Base-by-base conservation (phyloP, 2,329 filamentous ascomycete genomes). In the Akanthomyces uredinophilus region DNA sequence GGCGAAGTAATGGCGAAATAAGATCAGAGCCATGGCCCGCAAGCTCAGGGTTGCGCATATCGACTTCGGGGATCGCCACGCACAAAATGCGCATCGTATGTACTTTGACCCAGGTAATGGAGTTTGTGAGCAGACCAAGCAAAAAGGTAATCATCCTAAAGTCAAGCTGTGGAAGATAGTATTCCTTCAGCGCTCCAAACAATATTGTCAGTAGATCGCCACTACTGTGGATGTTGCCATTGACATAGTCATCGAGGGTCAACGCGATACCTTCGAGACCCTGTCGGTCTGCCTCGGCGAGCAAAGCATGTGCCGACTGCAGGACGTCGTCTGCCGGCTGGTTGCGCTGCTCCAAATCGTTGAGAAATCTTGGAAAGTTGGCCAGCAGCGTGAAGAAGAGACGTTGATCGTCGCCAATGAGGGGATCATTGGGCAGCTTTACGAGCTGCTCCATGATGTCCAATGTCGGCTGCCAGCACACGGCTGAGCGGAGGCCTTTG, bases 1-100 rank as follows among this genome's bases (percentile, higher is more conserved):
- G 81, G 60, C 95, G 87, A 60, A 99, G 78, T 0, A 99, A 81
- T 0, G 95, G 96, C 1, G 95, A 97, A 61, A 99, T 96, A 53
- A 99, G 83, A 75, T 99, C 96, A 1, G 94, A 93, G 0, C 95
- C 94, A 73, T 98, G 92, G 8, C 87, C 88, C 5, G 92, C 90
- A 65, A 99, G 91, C 66, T 96, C 93, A 0, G 90, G 87, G 68
- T 93, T 93, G 61, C 89, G 88, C 90, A 98, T 96, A 70, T 99
- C 93, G 37, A 97, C 90, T 59, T 94, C 89, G 0, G 92, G 91
- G 52, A 99, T 90, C 63, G 96, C 79, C 22, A 90, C 83, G 69
- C 90, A 90, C 0, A 99, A 83, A 14, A 98, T 87, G 64, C 91
- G 88, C 90, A 99, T 96, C 0, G 91, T 92, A 77, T 95, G 94